A percentile compares a stretch with the other conserved stretches of the same genome.
Evolutionary conservation across 1,284 basidiomycete species (phyloP).

Genomic region (Cutaneotrichosporon arboriforme): DNA sequence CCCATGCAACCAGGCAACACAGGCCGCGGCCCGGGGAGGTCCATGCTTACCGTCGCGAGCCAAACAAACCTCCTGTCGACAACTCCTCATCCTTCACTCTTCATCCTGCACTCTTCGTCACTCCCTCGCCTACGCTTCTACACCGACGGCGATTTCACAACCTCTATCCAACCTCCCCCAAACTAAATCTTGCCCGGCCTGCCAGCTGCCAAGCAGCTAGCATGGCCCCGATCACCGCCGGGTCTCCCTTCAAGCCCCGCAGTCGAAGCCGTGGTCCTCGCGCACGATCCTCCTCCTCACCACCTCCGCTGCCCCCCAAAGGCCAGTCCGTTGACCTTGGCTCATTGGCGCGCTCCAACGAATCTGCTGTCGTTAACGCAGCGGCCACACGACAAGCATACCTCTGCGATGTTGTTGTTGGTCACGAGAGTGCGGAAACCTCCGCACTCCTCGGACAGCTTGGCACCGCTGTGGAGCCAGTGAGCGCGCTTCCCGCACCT

Average conservation of each 20-base stretch:
- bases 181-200: not conserved
- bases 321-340: constrained; percentile 37
- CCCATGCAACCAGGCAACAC: too few species aligned
- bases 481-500: constrained; percentile 26
- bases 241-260: constrained; percentile 16
- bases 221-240: constrained; percentile 15
- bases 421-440: constrained; percentile 36
- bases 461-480: constrained; percentile 31
- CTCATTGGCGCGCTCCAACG: constrained; percentile 34
- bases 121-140: not conserved
- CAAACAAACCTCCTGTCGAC: too few species aligned
- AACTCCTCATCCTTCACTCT: not conserved
- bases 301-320: constrained; percentile 13
- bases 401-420: constrained; percentile 42
- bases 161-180: not conserved
- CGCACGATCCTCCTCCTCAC: constrained; percentile 8
- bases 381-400: constrained; percentile 27
- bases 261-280: constrained; percentile 6
- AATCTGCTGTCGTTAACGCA: constrained; percentile 20
- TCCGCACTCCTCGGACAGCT: constrained; percentile 34
- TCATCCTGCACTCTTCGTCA: not conserved
- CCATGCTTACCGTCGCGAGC: not conserved
- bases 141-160: too few species aligned
- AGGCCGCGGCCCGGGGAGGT: too few species aligned
- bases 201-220: not conserved